Base-by-base conservation (phyloP, 306 rosid genomes). In the Hippophae tibetana region DNA sequence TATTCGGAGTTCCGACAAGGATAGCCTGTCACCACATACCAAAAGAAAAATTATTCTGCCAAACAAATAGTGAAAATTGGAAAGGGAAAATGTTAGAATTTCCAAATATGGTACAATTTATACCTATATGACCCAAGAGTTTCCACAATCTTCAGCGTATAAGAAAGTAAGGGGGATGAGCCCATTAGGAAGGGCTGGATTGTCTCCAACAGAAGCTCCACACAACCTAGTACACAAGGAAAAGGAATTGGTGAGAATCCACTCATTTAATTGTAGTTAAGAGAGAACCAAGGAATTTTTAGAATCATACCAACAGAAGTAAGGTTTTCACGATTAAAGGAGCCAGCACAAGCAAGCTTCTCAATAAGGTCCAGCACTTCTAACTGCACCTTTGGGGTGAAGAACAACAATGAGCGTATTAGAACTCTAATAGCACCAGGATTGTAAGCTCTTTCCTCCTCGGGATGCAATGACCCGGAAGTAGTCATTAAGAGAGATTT, bases 91-190 rank as follows among this genome's bases (percentile, higher is more conserved):
- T 59, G 53, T 46, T 75, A 47, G n/a, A 52, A 66, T 62, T 74
- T 47, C 40, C 26, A 71, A 42, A 54, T 43, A 53, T 61, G 48
- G 23, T 18, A 38, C 26, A 64, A 70, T 52, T 48, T 68, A 56
- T 77, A 93, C 99, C 99, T 84, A 79, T 88, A 93, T 76, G 94
- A 84, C 66, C 97, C 99, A 65, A 93, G 99, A 60, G 84, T 85
- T 81, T 93, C 89, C 62, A 89, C 95, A 79, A 84, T 81, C 82
- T 82, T 83, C 78, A 93, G 73, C 56, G 95, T 82, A 80, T 81
- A 64, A 52, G 95, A 78, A 49, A 89, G 95, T 64, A 93, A 72
- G 58, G 94, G 83, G 72, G 99, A 93, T 10, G 97, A 84, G 38
- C 90, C 87, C 73, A 78, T 42, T 71, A 89, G 89, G 76, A 93